Conservation (phyloP, 306 rosid genomes). For the Aeschynomene evenia region DNA sequence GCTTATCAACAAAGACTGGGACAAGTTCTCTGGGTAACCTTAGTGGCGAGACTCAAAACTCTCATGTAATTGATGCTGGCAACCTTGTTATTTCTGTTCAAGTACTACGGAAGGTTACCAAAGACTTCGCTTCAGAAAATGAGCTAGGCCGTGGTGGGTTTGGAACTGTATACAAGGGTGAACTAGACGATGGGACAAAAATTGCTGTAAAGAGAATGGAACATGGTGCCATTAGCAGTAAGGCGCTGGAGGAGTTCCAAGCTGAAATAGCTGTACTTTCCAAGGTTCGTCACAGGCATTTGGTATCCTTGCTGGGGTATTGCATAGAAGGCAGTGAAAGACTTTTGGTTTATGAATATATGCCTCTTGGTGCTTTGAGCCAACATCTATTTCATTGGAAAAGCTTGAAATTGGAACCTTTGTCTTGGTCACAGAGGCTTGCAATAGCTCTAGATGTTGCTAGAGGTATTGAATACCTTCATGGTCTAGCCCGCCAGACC, state of each 20-base stretch:
- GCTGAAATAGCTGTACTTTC: constrained; percentile 81
- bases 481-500: constrained; percentile 63
- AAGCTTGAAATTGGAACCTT: constrained; percentile 58
- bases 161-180: constrained; percentile 86
- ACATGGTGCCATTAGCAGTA: constrained; percentile 46
- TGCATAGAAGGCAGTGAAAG: constrained; percentile 68
- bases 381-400: constrained; percentile 85
- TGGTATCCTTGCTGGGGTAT: constrained; percentile 77
- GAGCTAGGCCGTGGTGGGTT: constrained; percentile 87
- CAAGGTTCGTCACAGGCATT: constrained; percentile 73
- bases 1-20: constrained; percentile 52
- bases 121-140: constrained; percentile 56
- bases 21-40: constrained; percentile 44
- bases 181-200: constrained; percentile 69
- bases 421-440: constrained; percentile 72
- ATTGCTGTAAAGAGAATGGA: constrained; percentile 93
- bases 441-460: constrained; percentile 83
- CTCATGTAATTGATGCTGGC: constrained; percentile 54
- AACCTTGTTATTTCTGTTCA: constrained; percentile 62
- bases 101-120: constrained; percentile 67
- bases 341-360: constrained; percentile 71
- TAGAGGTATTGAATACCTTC: constrained; percentile 77
- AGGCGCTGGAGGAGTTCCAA: constrained; percentile 77
- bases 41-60: constrained; percentile 53
- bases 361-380: constrained; percentile 88